Percentiles rank a stretch among this genome's conserved stretches.
Conservation (phyloP, 139 green algal species). For the Closterium sp. region DNA sequence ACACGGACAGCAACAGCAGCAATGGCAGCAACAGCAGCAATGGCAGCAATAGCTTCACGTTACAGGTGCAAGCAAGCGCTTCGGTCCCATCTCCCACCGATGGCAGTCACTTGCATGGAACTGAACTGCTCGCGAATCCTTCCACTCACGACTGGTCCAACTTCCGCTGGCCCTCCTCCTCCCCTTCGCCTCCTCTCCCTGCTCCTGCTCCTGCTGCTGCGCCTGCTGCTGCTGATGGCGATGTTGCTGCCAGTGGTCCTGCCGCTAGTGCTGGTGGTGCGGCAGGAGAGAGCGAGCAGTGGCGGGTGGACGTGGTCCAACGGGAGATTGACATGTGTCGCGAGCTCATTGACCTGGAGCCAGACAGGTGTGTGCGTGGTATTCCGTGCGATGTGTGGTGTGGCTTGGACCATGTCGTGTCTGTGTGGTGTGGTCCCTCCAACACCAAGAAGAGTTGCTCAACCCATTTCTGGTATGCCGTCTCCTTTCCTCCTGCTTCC, state of each 20-base stretch:
- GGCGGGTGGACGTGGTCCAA: slow-evolving; percentile 5
- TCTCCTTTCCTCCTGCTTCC: too few relatives aligned
- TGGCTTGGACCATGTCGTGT: too few relatives aligned
- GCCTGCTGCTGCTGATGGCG: background rate
- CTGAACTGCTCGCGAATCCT: background rate
- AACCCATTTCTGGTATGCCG: too few relatives aligned
- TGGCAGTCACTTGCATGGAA: background rate
- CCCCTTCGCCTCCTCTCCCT: background rate
- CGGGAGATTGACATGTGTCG: slow-evolving; percentile 28
- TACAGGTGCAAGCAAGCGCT: background rate
- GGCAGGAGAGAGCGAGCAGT: background rate
- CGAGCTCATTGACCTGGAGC: slow-evolving; percentile 30
- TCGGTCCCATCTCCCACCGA: background rate
- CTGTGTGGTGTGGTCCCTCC: too few relatives aligned
- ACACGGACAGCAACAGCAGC: background rate
- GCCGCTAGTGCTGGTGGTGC: background rate
- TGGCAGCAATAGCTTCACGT: background rate
- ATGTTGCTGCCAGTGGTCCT: background rate
- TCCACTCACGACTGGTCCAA: background rate
- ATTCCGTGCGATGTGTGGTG: too few relatives aligned
- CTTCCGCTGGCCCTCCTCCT: background rate
- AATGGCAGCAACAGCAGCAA: background rate
- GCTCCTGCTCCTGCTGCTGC: slow-evolving; percentile 4
- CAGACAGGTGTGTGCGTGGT: slow-evolving; percentile 25
- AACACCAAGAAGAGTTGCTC: too few relatives aligned